These are phyloP conservation scores for Kodamaea ohmeri DNA, from an alignment of 1,139 yeast genomes.

Conservation along the genomic window DNA sequence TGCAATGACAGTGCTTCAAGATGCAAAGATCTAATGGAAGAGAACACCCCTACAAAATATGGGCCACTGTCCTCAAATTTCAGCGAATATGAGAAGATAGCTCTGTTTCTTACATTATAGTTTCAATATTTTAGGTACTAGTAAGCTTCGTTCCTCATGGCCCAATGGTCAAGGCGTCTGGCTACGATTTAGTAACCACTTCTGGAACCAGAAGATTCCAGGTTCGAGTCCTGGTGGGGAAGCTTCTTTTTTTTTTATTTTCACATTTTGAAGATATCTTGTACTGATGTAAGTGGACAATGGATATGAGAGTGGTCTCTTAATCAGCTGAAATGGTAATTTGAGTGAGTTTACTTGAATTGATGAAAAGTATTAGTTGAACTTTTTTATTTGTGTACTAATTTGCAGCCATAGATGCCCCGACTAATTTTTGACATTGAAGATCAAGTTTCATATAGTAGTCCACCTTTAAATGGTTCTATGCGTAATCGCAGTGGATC, in stretches of 20 bases:
- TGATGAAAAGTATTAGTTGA: background rate
- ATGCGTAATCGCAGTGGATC: background rate
- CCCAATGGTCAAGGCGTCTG: slow-evolving; percentile 94
- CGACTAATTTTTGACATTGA: background rate
- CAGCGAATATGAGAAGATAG: no score
- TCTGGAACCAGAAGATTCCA: slow-evolving; percentile 85
- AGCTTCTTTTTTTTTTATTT: slow-evolving; percentile 43
- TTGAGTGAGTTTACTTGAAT: background rate
- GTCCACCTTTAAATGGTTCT: background rate
- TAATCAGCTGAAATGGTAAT: no score
- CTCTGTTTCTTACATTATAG: background rate
- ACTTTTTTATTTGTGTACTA: background rate
- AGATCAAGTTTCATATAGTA: background rate
- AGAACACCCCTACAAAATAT: no score
- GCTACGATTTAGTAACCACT: slow-evolving; percentile 65
- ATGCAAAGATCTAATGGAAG: no score
- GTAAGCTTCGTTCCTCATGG: slow-evolving; percentile 70
- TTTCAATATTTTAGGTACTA: background rate
- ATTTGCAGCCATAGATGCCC: slow-evolving; percentile 1
- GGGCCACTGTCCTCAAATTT: background rate
- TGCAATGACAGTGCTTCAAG: no score
- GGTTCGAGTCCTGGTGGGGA: slow-evolving; percentile 97
- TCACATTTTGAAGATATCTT: no score
- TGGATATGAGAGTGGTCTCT: no score
- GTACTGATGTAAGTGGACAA: no score